A percentile compares a stretch with the other conserved stretches of the same genome.
These are phyloP conservation scores for Crotalaria pallida DNA, from an alignment of 306 rosid species.

Conservation along the genomic window DNA sequence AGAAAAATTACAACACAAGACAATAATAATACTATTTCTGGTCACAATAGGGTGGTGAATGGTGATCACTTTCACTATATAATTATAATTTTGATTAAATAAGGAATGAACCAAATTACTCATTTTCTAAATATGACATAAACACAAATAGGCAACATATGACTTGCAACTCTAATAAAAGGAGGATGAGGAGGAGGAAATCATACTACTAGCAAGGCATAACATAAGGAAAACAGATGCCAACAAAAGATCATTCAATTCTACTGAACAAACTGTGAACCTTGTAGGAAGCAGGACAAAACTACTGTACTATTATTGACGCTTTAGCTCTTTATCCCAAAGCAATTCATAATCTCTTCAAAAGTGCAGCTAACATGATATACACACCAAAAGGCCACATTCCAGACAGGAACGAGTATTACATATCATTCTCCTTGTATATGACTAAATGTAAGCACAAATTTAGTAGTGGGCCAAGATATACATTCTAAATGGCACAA, in stretches of 20 bases:
- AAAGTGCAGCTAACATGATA: background rate
- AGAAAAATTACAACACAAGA: background rate
- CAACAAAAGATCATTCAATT: background rate
- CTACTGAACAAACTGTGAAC: background rate
- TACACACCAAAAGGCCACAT: background rate
- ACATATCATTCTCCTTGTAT: background rate
- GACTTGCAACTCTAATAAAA: background rate
- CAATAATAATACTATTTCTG: background rate
- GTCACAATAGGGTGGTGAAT: background rate
- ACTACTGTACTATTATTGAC: background rate
- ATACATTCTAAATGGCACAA: background rate
- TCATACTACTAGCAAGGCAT: background rate
- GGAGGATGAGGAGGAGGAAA: background rate
- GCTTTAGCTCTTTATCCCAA: background rate
- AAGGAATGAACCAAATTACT: background rate
- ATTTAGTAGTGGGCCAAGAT: background rate
- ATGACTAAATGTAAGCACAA: background rate
- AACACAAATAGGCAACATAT: background rate
- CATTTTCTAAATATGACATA: background rate
- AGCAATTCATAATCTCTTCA: background rate
- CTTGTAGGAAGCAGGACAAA: background rate
- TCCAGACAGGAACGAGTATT: background rate
- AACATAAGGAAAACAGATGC: background rate
- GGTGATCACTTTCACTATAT: background rate
- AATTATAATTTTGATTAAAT: background rate